Evolutionary conservation across 257 asterid species (phyloP).

Genomic region (Coffea eugenioides): DNA sequence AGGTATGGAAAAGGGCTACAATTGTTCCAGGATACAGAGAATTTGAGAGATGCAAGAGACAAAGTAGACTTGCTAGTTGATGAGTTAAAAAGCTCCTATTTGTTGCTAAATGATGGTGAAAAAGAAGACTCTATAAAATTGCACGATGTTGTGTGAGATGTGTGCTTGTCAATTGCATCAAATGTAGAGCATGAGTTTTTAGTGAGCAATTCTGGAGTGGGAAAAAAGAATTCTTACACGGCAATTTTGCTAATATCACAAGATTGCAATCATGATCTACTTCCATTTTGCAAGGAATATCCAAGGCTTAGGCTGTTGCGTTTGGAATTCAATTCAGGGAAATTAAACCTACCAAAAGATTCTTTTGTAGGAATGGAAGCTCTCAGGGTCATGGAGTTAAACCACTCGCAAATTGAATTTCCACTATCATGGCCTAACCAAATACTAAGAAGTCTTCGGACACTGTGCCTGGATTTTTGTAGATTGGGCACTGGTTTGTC

Average conservation of each 20-base stretch:
- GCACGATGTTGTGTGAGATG: constrained; percentile 18
- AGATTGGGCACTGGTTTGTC: neutral
- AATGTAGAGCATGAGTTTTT: neutral
- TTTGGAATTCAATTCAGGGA: neutral
- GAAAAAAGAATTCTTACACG: neutral
- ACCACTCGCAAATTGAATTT: neutral
- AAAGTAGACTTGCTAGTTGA: neutral
- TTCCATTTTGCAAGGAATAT: neutral
- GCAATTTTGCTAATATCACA: neutral
- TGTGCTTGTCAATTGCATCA: constrained; percentile 5
- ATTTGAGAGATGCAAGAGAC: neutral
- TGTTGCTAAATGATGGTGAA: neutral
- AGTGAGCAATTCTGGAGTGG: neutral
- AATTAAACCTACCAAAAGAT: neutral
- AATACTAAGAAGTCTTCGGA: neutral
- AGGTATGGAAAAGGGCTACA: constrained; percentile 7
- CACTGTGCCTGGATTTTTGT: neutral
- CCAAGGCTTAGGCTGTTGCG: neutral
- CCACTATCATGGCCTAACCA: neutral
- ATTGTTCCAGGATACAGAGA: neutral
- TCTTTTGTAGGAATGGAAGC: neutral
- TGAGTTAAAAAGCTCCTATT: neutral
- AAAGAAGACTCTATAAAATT: neutral
- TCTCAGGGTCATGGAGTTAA: neutral
- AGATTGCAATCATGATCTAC: neutral